phyloP scores from a whole-genome alignment of 2,329 filamentous ascomycete species.

The Fusarium nygamai region DNA sequence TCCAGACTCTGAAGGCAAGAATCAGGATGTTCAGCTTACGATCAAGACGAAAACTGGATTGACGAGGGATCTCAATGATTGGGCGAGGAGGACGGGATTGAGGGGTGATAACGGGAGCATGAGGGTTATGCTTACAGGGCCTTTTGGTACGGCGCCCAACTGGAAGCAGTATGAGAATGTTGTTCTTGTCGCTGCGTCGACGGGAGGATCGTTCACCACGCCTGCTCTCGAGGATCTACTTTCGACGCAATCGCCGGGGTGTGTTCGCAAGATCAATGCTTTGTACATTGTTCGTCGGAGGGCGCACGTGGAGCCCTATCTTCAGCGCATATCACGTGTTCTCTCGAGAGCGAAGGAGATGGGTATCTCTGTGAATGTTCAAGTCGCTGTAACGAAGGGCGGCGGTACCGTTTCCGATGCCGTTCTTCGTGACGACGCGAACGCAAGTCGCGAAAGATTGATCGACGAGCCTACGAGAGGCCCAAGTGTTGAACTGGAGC shows the following conservation, averaged over 20 bases:
- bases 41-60: conserved; percentile 41
- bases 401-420: neutral
- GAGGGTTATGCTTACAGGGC: conserved; percentile 35
- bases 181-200: conserved; percentile 35
- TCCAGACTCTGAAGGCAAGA: neutral
- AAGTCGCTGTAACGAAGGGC: conserved; percentile 36
- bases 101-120: conserved; percentile 21
- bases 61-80: conserved; percentile 35
- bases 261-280: conserved; percentile 36
- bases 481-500: conserved; percentile 32
- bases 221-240: conserved; percentile 38
- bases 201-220: conserved; percentile 38
- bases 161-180: conserved; percentile 42
- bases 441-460: conserved; percentile 38
- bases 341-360: conserved; percentile 37
- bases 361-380: conserved; percentile 33
- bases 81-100: conserved; percentile 31
- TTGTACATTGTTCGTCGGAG: conserved; percentile 35
- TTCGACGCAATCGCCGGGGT: conserved; percentile 26
- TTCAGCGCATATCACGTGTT: conserved; percentile 20
- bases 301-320: conserved; percentile 33
- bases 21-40: conserved; percentile 34
- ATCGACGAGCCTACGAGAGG: conserved; percentile 28
- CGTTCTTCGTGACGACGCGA: neutral
- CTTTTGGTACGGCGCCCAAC: conserved; percentile 34